Conservation (phyloP, 176 grass and related monocot species). For the Aegilops speltoides region DNA sequence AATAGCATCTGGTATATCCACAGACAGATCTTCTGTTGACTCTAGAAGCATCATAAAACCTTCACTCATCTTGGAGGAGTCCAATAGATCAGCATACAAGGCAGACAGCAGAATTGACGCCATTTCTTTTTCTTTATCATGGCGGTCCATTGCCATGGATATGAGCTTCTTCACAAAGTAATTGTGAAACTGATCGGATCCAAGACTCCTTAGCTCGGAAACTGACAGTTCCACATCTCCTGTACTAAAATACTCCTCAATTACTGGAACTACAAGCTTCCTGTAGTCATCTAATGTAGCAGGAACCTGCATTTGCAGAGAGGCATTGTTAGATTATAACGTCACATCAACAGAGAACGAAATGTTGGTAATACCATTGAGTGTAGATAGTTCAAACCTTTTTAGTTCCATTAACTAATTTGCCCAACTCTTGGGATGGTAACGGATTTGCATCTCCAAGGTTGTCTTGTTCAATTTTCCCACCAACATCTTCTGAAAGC, state of each 20-base stretch:
- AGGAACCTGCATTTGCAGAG: constrained; percentile 46
- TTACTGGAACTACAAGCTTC: constrained; percentile 54
- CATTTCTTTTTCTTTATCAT: constrained; percentile 97
- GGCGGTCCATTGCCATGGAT: constrained; percentile 88
- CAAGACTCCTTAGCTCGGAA: constrained; percentile 62
- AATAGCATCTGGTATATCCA: constrained; percentile 77
- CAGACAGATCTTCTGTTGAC: constrained; percentile 63
- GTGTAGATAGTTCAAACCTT: constrained; percentile 43
- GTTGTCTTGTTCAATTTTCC: constrained; percentile 41
- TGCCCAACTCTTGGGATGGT: constrained; percentile 40
- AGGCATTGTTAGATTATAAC: constrained; percentile 17
- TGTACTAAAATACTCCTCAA: constrained; percentile 82
- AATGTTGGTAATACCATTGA: constrained; percentile 5
- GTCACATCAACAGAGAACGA: neutral
- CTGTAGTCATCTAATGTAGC: constrained; percentile 65
- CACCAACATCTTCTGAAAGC: constrained; percentile 43
- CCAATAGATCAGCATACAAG: constrained; percentile 69
- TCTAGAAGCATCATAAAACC: constrained; percentile 79
- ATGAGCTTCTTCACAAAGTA: constrained; percentile 83
- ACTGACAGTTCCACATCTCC: constrained; percentile 70
- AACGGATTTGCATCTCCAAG: constrained; percentile 39
- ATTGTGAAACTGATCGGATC: constrained; percentile 59
- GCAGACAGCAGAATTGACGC: constrained; percentile 67
- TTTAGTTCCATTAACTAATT: constrained; percentile 47
- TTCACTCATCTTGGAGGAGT: constrained; percentile 60